phyloP scores from a whole-genome alignment of 352 stramenopile genomes.

The Phytophthora cajani region DNA sequence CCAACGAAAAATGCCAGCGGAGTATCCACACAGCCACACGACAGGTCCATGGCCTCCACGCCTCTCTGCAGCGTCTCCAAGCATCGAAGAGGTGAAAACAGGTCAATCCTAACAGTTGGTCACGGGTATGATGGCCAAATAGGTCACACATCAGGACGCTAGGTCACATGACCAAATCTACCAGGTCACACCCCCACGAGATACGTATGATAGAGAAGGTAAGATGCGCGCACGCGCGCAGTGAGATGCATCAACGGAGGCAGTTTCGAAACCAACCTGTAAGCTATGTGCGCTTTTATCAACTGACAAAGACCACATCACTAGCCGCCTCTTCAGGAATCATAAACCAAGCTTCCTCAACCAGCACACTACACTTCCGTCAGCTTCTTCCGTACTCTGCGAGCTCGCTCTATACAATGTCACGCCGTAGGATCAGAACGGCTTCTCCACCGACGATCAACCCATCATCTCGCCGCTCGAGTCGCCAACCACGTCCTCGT shows the following conservation, averaged over 20 bases:
- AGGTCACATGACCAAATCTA: neutral
- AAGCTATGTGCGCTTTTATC: neutral
- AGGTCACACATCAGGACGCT: neutral
- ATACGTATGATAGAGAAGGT: neutral
- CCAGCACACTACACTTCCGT: neutral
- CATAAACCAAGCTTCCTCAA: neutral
- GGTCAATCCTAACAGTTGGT: neutral
- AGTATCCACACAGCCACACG: constrained; percentile 28
- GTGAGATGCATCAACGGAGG: neutral
- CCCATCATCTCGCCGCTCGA: neutral
- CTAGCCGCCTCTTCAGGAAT: neutral
- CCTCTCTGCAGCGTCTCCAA: constrained; percentile 30
- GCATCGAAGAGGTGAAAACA: constrained; percentile 12
- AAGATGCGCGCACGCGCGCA: neutral
- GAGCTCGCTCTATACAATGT: neutral
- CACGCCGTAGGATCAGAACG: neutral
- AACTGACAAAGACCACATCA: neutral
- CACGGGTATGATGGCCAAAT: neutral
- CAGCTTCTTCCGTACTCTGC: neutral
- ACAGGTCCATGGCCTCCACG: constrained; percentile 28
- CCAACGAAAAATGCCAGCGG: constrained; percentile 26
- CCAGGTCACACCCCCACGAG: neutral
- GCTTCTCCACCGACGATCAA: neutral
- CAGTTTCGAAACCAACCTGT: neutral
- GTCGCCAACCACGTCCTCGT: neutral